A percentile compares a stretch with the other conserved stretches of the same genome.
phyloP scores from a whole-genome alignment of 2,329 filamentous ascomycete genomes.

The Epichloe sylvatica region DNA sequence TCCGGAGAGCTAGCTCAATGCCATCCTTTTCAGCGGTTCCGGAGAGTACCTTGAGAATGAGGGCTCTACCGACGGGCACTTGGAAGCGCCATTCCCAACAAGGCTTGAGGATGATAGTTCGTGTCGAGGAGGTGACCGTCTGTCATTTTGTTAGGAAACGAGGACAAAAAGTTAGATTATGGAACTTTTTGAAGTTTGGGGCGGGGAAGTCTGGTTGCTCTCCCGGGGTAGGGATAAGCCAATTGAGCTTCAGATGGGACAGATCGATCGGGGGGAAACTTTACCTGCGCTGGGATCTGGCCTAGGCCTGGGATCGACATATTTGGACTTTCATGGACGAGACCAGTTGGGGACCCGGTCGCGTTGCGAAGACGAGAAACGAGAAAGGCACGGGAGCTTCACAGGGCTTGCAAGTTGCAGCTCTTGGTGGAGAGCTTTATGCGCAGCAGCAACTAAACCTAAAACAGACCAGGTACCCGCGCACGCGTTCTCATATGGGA shows the following conservation, averaged over 20 bases:
- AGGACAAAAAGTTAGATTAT: background rate
- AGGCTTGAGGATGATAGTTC: slow-evolving; percentile 40
- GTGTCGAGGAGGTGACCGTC: slow-evolving; percentile 27
- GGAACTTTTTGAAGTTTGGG: background rate
- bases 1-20: slow-evolving; percentile 73
- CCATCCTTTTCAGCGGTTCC: slow-evolving; percentile 91
- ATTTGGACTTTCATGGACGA: slow-evolving; percentile 19
- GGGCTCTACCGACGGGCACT: slow-evolving; percentile 36
- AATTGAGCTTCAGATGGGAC: background rate
- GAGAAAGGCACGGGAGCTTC: background rate
- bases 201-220: no score
- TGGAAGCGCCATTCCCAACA: slow-evolving; percentile 71
- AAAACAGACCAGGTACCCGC: no score
- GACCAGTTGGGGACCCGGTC: background rate
- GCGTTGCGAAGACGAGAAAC: background rate
- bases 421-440: background rate
- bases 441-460: no score
- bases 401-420: background rate
- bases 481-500: no score
- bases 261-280: background rate
- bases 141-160: slow-evolving; percentile 1
- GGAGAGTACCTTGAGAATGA: slow-evolving; percentile 49
- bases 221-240: background rate
- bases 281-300: slow-evolving; percentile 47
- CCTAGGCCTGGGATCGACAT: slow-evolving; percentile 68